Evolutionary conservation across 441 rosid species (phyloP).

Genomic region (Jatropha podagrica): DNA sequence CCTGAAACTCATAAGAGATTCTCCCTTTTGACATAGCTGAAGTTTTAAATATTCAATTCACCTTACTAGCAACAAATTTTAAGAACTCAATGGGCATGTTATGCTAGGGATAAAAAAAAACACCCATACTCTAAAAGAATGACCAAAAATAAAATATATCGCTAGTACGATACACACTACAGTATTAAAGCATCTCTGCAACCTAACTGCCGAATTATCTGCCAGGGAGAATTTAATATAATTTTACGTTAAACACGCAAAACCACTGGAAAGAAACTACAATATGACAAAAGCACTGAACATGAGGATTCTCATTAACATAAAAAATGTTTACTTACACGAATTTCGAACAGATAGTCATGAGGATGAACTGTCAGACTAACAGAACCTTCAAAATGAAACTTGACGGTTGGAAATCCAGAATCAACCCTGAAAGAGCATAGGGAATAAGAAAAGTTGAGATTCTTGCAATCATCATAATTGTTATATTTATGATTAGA

Average conservation of each 20-base stretch:
- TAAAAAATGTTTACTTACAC: constrained; percentile 41
- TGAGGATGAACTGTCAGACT: constrained; percentile 60
- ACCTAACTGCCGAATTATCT: neutral
- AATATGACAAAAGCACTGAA: neutral
- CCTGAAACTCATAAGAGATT: too few species aligned
- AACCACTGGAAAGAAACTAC: neutral
- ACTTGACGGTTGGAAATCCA: constrained; percentile 72
- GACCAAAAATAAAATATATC: neutral
- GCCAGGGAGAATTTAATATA: neutral
- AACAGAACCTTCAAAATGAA: constrained; percentile 64
- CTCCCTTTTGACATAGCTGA: too few species aligned
- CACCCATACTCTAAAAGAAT: neutral
- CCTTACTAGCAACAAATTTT: neutral
- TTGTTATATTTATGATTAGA: neutral
- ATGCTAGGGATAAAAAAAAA: neutral
- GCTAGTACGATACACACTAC: neutral
- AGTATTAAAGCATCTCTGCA: neutral
- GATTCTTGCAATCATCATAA: neutral
- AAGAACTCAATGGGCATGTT: neutral
- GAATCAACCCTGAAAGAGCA: constrained; percentile 66
- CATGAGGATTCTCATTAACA: constrained; percentile 4
- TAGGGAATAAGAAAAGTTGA: constrained; percentile 11
- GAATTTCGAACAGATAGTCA: constrained; percentile 68
- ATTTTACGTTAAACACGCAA: neutral
- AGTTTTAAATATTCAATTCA: neutral